Percentiles rank a stretch among this genome's conserved stretches.
These are phyloP conservation scores for Umbilicaria muhlenbergii DNA, from an alignment of 495 filamentous ascomycete genomes.

Conservation along the genomic window DNA sequence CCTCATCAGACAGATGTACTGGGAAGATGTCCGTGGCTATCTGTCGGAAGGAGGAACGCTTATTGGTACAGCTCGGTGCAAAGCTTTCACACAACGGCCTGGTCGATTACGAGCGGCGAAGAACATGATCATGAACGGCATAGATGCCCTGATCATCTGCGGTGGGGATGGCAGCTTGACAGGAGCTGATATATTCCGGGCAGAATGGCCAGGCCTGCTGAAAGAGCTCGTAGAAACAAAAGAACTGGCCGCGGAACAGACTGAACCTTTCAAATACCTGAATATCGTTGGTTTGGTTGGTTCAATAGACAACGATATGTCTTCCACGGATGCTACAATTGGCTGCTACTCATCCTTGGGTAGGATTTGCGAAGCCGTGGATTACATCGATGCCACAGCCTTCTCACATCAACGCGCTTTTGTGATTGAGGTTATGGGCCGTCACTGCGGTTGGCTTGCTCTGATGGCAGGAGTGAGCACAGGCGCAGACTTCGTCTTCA, in stretches of 20 bases:
- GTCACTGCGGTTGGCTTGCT: slow-evolving; percentile 96
- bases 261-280: slow-evolving; percentile 57
- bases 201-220: slow-evolving; percentile 78
- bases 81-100: slow-evolving; percentile 71
- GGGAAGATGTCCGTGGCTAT: slow-evolving; percentile 93
- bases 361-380: slow-evolving; percentile 84
- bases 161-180: slow-evolving; percentile 97
- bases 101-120: slow-evolving; percentile 76
- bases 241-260: slow-evolving; percentile 52
- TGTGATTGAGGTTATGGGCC: slow-evolving; percentile 98
- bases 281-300: slow-evolving; percentile 96
- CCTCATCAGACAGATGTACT: slow-evolving; percentile 73
- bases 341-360: slow-evolving; percentile 88
- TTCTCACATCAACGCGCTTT: slow-evolving; percentile 95
- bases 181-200: slow-evolving; percentile 83
- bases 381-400: slow-evolving; percentile 93
- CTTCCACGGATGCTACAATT: slow-evolving; percentile 92
- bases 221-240: slow-evolving; percentile 60
- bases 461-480: slow-evolving; percentile 93
- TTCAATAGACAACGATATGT: slow-evolving; percentile 97
- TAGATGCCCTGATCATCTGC: slow-evolving; percentile 91
- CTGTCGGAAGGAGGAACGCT: slow-evolving; percentile 89
- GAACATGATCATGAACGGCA: slow-evolving; percentile 83
- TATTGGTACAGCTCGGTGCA: slow-evolving; percentile 89
- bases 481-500: slow-evolving; percentile 92